These are phyloP conservation scores for Euphrasia arctica DNA, from an alignment of 305 asterid genomes.

Conservation along the genomic window DNA sequence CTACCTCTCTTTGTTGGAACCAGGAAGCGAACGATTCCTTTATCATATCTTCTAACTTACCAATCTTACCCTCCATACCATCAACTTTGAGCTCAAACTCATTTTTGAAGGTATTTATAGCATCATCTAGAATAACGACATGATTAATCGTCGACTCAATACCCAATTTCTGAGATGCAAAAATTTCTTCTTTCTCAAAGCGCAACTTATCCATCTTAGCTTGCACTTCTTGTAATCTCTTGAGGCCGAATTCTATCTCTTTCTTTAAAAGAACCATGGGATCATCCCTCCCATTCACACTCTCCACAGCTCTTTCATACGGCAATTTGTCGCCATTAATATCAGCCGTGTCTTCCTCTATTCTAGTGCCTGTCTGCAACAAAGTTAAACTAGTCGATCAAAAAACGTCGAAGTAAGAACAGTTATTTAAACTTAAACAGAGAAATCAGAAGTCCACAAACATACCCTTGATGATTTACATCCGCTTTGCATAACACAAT, in stretches of 20 bases:
- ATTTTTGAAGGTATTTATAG: slow-evolving; percentile 54
- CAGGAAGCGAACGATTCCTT: slow-evolving; percentile 55
- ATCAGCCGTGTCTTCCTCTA: slow-evolving; percentile 34
- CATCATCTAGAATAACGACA: slow-evolving; percentile 47
- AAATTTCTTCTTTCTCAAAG: slow-evolving; percentile 57
- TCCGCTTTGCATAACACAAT: slow-evolving; percentile 21
- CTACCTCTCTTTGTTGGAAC: slow-evolving; percentile 70
- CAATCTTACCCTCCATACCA: slow-evolving; percentile 54
- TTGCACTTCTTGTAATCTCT: slow-evolving; percentile 66
- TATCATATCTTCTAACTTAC: slow-evolving; percentile 44
- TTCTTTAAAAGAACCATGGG: slow-evolving; percentile 59
- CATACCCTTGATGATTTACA: slow-evolving; percentile 54
- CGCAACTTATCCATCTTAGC: slow-evolving; percentile 59
- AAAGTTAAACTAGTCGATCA: slow-evolving; percentile 35
- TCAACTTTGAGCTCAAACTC: slow-evolving; percentile 47
- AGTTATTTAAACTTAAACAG: slow-evolving; percentile 8
- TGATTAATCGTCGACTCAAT: slow-evolving; percentile 46
- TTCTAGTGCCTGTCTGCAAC: slow-evolving; percentile 68
- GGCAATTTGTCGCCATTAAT: slow-evolving; percentile 27
- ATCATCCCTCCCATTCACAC: slow-evolving; percentile 48
- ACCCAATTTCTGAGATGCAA: slow-evolving; percentile 51
- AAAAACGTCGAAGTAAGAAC: slow-evolving; percentile 14
- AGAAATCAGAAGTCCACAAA: slow-evolving; percentile 25
- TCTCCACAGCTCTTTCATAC: slow-evolving; percentile 29
- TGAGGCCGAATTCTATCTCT: slow-evolving; percentile 71